These are phyloP conservation scores for Penicillium waksmanii DNA, from an alignment of 495 filamentous ascomycete genomes.

Conservation along the genomic window DNA sequence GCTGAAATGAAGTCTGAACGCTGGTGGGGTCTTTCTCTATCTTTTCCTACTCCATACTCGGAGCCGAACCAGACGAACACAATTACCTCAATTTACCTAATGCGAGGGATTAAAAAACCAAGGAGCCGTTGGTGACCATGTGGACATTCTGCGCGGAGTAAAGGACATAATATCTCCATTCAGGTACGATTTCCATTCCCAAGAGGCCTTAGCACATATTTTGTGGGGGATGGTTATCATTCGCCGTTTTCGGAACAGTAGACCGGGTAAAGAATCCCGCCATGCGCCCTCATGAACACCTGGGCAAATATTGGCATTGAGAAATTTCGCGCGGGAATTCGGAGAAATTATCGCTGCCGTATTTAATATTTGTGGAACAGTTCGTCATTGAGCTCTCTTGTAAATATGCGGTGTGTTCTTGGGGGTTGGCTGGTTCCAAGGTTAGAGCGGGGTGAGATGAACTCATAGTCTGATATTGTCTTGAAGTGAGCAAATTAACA, in stretches of 20 bases:
- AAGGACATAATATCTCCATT: background rate
- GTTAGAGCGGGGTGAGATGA: background rate
- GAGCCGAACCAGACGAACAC: background rate
- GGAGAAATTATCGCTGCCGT: too few species aligned
- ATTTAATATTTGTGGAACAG: too few species aligned
- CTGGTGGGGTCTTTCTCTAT: too few species aligned
- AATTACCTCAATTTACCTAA: background rate
- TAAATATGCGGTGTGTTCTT: background rate
- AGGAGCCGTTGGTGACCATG: background rate
- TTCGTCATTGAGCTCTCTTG: background rate
- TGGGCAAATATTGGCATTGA: too few species aligned
- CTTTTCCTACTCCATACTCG: too few species aligned
- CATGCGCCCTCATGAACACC: background rate
- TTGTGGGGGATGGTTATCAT: background rate
- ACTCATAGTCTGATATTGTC: background rate
- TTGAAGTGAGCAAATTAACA: too few species aligned
- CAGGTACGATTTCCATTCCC: slow-evolving; percentile 1
- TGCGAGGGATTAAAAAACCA: background rate
- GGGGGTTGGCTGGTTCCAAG: background rate
- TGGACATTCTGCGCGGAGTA: background rate
- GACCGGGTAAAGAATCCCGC: background rate
- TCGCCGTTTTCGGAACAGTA: background rate
- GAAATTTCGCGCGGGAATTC: too few species aligned
- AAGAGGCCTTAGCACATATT: background rate
- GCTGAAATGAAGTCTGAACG: too few species aligned